Evolutionary conservation across 441 rosid species (phyloP).

Genomic region (Adansonia gregorii): DNA sequence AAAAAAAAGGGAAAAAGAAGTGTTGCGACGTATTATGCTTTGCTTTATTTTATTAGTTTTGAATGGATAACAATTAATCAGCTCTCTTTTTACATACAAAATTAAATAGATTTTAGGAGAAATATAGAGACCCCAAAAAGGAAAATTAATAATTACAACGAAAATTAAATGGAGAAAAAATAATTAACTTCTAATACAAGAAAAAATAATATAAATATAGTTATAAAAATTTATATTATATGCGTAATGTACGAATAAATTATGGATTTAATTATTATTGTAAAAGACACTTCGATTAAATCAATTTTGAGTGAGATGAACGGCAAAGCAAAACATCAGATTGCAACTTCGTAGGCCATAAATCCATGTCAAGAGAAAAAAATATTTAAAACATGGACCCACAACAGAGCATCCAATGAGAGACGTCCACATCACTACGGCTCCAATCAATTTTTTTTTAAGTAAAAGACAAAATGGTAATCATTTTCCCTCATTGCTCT

Average conservation of each 20-base stretch:
- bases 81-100: too few species aligned
- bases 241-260: neutral
- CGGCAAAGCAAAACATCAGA: conserved; percentile 39
- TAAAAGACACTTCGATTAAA: neutral
- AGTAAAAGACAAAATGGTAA: conserved; percentile 37
- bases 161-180: neutral
- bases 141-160: too few species aligned
- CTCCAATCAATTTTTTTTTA: neutral
- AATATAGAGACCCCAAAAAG: too few species aligned
- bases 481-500: neutral
- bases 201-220: neutral
- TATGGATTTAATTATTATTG: neutral
- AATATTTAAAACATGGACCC: conserved; percentile 17
- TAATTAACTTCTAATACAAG: too few species aligned
- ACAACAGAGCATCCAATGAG: conserved; percentile 30
- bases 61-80: too few species aligned
- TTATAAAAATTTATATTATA: neutral
- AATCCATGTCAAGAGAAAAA: neutral
- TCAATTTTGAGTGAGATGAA: conserved; percentile 38
- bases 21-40: too few species aligned
- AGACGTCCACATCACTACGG: conserved; percentile 27
- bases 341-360: conserved; percentile 30
- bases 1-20: too few species aligned
- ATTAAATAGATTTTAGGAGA: too few species aligned
- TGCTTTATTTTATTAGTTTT: too few species aligned